Base-by-base conservation (phyloP, 2,329 filamentous ascomycete species). In the Paraphoma sp. region DNA sequence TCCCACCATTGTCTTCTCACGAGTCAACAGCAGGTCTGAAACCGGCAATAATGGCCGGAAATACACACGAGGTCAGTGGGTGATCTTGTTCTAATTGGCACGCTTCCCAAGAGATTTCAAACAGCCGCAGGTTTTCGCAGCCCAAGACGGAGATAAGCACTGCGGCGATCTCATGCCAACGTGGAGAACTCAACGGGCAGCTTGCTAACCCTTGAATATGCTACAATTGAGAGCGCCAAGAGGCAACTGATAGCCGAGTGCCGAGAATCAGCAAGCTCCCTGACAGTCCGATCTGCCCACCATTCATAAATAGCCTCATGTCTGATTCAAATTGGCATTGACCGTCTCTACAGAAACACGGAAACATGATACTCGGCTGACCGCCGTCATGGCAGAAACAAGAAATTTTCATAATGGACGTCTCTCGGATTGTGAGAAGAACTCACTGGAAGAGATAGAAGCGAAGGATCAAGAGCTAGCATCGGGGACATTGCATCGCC, bases 401-500 rank as follows among this genome's bases (percentile, higher is more conserved):
- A 23, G 5, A 3, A 23, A 23, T 23, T 23, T 23, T 23, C 23
- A 23, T 23, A 23, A 23, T 23, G 23, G 23, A 23, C 23, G 23
- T 23, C 23, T 23, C 23, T 38, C 33, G 3, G 33, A 38, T 38
- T 18, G 33, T n/a, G n/a, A 38, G 33, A 55, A 53, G 14, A 14
- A 46, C 9, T 38, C 45, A 2, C 38, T 17, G 2, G 50, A 52
- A 45, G 48, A 51, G 33, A 9, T 36, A 16, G 51, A 55, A 52
- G 36, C 43, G 12, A 29, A 57, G 12, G 55, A 61, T n/a, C 51
- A 61, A 43, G 55, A 58, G 29, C 28, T 46, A 11, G 38, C 47
- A 7, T 14, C 28, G 18, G 45, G 48, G 5, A 56, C 54, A 11
- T 5, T 50, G 29, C 11, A 4, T 23, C 38, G 38, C 6, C 33